Evolutionary conservation across 2,329 filamentous ascomycete genomes (phyloP).

Genomic region (Colletotrichum tropicicola): DNA sequence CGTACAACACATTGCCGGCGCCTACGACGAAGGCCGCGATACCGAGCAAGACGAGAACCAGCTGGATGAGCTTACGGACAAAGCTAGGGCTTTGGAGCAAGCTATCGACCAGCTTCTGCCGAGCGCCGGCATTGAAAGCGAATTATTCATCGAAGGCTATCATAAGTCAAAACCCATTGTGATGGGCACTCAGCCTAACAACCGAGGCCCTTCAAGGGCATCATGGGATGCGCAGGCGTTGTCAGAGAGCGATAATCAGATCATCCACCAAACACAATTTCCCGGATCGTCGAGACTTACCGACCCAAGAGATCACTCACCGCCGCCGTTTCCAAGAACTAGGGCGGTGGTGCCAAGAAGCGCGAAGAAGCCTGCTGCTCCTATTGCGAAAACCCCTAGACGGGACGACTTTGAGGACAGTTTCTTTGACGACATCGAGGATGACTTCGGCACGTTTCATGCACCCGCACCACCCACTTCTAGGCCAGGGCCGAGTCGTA

Average conservation of each 20-base stretch:
- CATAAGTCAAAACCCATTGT: conserved; percentile 35
- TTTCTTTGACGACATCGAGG: conserved; percentile 37
- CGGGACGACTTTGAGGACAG: conserved; percentile 43
- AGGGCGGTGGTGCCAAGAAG: background rate
- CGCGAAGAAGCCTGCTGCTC: background rate
- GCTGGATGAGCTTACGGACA: conserved; percentile 57
- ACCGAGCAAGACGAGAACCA: conserved; percentile 60
- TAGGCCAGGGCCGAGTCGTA: background rate
- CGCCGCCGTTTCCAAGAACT: conserved; percentile 33
- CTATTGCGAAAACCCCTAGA: background rate
- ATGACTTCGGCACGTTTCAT: conserved; percentile 21
- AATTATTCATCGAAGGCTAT: conserved; percentile 45
- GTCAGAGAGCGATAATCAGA: conserved; percentile 50
- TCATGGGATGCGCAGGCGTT: conserved; percentile 12
- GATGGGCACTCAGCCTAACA: conserved; percentile 35
- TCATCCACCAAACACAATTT: conserved; percentile 62
- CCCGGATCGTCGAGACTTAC: conserved; percentile 34
- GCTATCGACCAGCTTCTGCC: conserved; percentile 50
- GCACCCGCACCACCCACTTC: background rate
- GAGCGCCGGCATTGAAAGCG: conserved; percentile 55
- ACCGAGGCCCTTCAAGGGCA: conserved; percentile 28
- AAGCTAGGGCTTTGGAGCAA: conserved; percentile 50
- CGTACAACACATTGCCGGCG: conserved; percentile 55
- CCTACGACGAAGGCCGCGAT: conserved; percentile 60
- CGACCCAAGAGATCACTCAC: conserved; percentile 18